phyloP scores from a whole-genome alignment of 495 filamentous ascomycete genomes.

The Talaromyces wortmannii region DNA sequence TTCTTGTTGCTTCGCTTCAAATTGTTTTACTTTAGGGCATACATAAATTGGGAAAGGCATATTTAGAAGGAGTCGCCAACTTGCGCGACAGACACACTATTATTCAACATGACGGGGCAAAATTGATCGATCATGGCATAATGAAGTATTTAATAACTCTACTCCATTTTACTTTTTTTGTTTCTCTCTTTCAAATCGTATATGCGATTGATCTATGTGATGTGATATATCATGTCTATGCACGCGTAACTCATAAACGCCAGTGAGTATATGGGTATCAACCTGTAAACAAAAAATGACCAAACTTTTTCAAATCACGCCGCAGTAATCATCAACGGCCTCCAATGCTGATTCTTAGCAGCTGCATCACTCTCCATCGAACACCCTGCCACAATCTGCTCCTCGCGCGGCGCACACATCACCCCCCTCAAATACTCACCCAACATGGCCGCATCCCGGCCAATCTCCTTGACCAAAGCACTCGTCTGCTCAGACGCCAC shows the following conservation, averaged over 20 bases:
- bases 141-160: no score
- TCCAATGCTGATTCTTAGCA: constrained; percentile 1
- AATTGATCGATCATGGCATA: no score
- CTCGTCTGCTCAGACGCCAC: constrained; percentile 20
- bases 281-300: constrained; percentile 1
- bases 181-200: not conserved
- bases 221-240: no score
- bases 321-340: constrained; percentile 14
- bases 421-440: constrained; percentile 20
- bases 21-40: not conserved
- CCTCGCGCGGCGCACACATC: constrained; percentile 13
- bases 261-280: not conserved
- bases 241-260: no score
- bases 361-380: no score
- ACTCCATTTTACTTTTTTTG: not conserved
- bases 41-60: no score
- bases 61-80: no score
- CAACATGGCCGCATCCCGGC: constrained; percentile 20
- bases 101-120: no score
- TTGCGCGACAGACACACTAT: no score
- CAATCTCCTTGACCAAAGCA: constrained; percentile 20
- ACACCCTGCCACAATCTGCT: constrained; percentile 1
- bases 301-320: constrained; percentile 1
- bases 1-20: not conserved
- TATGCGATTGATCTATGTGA: not conserved